Conservation (phyloP, 345 rosid genomes). For the Aegle marmelos region DNA sequence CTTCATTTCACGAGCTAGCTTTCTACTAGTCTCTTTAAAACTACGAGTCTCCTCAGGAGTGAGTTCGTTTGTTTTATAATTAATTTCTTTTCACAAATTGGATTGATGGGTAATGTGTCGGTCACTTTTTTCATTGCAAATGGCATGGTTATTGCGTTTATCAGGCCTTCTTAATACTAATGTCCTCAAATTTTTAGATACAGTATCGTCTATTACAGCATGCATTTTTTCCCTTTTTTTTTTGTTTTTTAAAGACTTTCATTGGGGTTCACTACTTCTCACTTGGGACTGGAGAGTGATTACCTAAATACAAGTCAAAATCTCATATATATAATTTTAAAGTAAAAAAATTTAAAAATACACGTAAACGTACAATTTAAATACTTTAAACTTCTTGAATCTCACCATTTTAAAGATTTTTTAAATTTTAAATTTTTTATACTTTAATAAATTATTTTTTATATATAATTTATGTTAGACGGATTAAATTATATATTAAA, state of each 20-base stretch:
- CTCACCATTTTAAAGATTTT: rapidly evolving
- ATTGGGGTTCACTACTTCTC: too few relatives aligned
- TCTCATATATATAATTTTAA: too few relatives aligned
- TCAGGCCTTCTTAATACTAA: neutral
- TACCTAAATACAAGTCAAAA: too few relatives aligned
- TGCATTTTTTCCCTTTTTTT: neutral
- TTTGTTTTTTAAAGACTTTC: neutral
- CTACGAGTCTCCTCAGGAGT: neutral
- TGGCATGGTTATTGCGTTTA: neutral
- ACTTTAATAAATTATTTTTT: too few relatives aligned
- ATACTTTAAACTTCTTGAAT: too few relatives aligned
- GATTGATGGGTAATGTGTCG: neutral
- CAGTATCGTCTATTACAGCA: neutral
- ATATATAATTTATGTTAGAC: too few relatives aligned
- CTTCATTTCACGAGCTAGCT: neutral
- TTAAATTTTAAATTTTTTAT: too few relatives aligned
- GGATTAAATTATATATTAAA: too few relatives aligned
- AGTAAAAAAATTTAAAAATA: rapidly evolving
- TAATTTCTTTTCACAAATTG: neutral
- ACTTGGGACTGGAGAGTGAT: too few relatives aligned
- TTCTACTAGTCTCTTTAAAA: too few relatives aligned
- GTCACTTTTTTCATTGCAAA: neutral
- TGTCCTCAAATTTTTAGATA: neutral
- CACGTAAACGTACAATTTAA: rapidly evolving
- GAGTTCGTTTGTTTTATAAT: neutral